Conservation (phyloP, 75 land plant genomes). For the Selaginella tamariscina region DNA sequence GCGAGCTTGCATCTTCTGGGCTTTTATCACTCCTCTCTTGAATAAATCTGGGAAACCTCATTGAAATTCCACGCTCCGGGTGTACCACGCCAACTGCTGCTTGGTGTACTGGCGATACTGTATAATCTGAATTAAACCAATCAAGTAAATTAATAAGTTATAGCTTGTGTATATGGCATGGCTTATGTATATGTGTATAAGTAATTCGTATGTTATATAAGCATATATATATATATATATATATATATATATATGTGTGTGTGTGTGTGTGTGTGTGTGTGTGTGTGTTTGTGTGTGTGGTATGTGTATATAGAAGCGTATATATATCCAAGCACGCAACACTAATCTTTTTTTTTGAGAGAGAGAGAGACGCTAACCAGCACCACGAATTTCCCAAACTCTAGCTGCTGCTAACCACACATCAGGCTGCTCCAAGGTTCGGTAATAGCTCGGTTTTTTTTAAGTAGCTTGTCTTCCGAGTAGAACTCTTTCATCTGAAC, state of each 20-base stretch:
- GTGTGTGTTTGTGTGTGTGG: too few relatives aligned
- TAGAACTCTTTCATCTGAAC: conserved; percentile 77
- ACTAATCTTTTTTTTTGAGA: too few relatives aligned
- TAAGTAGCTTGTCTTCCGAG: conserved; percentile 49
- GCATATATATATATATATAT: too few relatives aligned
- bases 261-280: too few relatives aligned
- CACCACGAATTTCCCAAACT: conserved; percentile 96
- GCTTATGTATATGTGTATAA: too few relatives aligned
- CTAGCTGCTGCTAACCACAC: conserved; percentile 79
- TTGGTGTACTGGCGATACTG: conserved; percentile 87
- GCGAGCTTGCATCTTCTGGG: conserved; percentile 72
- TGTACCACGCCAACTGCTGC: conserved; percentile 88
- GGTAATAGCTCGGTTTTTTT: conserved; percentile 74
- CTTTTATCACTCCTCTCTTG: conserved; percentile 52
- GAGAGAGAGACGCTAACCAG: conserved; percentile 33
- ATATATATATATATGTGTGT: too few relatives aligned
- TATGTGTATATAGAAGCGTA: too few relatives aligned
- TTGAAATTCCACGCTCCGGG: conserved; percentile 81
- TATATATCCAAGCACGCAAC: too few relatives aligned
- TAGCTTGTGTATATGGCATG: not conserved
- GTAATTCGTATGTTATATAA: too few relatives aligned
- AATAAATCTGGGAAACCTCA: conserved; percentile 77
- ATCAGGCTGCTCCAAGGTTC: conserved; percentile 64
- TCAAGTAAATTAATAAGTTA: not conserved
- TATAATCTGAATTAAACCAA: conserved; percentile 46